Base-by-base conservation (phyloP, 164 flowering plant genomes). In the Protea cynaroides region DNA sequence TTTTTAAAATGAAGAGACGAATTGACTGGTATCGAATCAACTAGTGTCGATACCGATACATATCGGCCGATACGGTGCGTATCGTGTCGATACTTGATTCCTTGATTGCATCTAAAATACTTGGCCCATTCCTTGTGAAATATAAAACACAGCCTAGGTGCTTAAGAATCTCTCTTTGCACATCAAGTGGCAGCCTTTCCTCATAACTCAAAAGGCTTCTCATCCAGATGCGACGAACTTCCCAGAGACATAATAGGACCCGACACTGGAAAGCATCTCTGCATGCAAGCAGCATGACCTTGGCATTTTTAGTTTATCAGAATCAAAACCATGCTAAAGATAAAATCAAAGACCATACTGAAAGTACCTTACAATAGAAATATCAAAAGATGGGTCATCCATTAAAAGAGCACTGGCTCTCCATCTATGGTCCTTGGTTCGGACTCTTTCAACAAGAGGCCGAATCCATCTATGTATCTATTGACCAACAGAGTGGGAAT, bases 231-330 rank as follows among this genome's bases (percentile, higher is more conserved):
- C 78, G 79, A n/a, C 85, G 85, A 64, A 82, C 74, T 65, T 62
- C 79, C 88, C 88, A 84, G 44, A 75, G 72, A 62, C 78, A 78
- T 54, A 82, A 64, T 18, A 76, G 62, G 25, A 84, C 78, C 25
- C 80, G 81, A 52, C 85, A 84, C 37, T 74, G 79, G 71, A 82
- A 82, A 56, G 61, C 64, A 37, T 84, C 81, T 69, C 85, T 82
- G 79, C 64, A 73, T 19, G 25, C 61, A 17, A 62, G 62, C 49
- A 71, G 38, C 66, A 53, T n/a, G 22, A 55, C 10, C 17, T 67
- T 52, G 52, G 60, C n/a, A 58, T 9, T 55, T 24, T 17, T n/a
- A n/a, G 1, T 19, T 47, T 1, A 63, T n/a, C 21, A 25, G 21
- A 14, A 24, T 50, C 18, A 46, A 10, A 66, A 17, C 13, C 7